A percentile compares a stretch with the other conserved stretches of the same genome.
Evolutionary conservation across 179 eudicot species (phyloP).

Genomic region (Amaranthus tricolor): DNA sequence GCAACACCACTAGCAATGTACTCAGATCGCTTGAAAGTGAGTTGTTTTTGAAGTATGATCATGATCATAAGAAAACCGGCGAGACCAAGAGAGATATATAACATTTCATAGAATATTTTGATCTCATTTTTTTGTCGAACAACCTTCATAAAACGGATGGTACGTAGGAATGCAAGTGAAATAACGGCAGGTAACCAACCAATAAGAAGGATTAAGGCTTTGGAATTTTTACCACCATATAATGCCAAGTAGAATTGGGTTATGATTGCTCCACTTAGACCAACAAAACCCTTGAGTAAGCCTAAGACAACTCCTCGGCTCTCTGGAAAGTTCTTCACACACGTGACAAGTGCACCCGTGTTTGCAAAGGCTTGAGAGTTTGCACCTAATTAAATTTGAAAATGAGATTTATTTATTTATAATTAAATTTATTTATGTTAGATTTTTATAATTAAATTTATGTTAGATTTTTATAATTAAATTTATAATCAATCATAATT

Average conservation of each 20-base stretch:
- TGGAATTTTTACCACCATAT: constrained; percentile 32
- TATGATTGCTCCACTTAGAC: constrained; percentile 43
- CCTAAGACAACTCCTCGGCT: constrained; percentile 42
- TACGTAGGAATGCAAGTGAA: constrained; percentile 25
- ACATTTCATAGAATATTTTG: constrained; percentile 29
- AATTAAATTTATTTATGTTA: too few species aligned
- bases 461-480: too few species aligned
- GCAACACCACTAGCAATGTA: constrained; percentile 18
- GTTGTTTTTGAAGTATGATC: constrained; percentile 22
- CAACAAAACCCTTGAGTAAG: constrained; percentile 38
- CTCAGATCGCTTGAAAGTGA: constrained; percentile 16
- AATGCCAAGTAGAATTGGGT: constrained; percentile 40
- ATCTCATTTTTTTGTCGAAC: constrained; percentile 29
- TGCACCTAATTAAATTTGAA: too few species aligned
- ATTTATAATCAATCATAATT: constrained; percentile 9
- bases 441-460: too few species aligned
- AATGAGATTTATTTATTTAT: too few species aligned
- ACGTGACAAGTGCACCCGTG: constrained; percentile 44
- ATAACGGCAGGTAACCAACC: constrained; percentile 41
- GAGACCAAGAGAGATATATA: constrained; percentile 32
- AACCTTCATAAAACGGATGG: constrained; percentile 28
- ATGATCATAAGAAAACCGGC: constrained; percentile 33
- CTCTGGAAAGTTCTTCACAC: constrained; percentile 44
- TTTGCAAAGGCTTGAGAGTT: constrained; percentile 45
- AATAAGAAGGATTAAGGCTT: constrained; percentile 32